phyloP scores from a whole-genome alignment of 805 yeast species.

The Grigorovia transvaalensis region DNA sequence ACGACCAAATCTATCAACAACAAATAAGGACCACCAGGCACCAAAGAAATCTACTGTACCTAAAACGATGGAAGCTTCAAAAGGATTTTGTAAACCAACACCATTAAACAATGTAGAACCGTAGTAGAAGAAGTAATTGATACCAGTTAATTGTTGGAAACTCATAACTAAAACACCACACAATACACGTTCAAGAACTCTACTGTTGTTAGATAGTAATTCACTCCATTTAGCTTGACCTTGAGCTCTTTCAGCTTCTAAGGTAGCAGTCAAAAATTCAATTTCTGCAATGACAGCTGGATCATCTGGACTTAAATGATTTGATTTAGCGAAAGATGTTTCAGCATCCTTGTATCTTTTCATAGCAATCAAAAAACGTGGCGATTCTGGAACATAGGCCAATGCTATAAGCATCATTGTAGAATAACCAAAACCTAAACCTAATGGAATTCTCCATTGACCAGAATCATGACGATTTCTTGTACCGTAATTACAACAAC shows the following conservation, averaged over 20 bases:
- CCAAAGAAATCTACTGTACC: slow-evolving; percentile 54
- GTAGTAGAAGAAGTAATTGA: slow-evolving; percentile 58
- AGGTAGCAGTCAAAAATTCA: slow-evolving; percentile 47
- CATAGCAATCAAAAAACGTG: slow-evolving; percentile 51
- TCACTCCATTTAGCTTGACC: slow-evolving; percentile 61
- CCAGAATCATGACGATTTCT: slow-evolving; percentile 31
- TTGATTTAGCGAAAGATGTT: slow-evolving; percentile 46
- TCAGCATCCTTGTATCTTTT: slow-evolving; percentile 53
- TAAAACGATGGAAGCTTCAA: slow-evolving; percentile 47
- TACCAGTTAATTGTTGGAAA: slow-evolving; percentile 60
- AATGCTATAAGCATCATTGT: slow-evolving; percentile 30
- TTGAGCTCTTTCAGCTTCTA: slow-evolving; percentile 49
- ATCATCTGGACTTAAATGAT: slow-evolving; percentile 44
- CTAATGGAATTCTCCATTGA: slow-evolving; percentile 70
- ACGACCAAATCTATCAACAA: slow-evolving; percentile 47
- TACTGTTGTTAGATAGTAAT: slow-evolving; percentile 56
- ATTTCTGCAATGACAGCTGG: slow-evolving; percentile 48
- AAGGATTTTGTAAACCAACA: slow-evolving; percentile 50
- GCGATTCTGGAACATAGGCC: slow-evolving; percentile 61
- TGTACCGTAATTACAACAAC: slow-evolving; percentile 58
- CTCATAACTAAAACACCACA: slow-evolving; percentile 49
- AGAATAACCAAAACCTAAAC: slow-evolving; percentile 42
- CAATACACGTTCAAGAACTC: slow-evolving; percentile 26
- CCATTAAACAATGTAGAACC: slow-evolving; percentile 55
- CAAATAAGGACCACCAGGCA: slow-evolving; percentile 42